Evolutionary conservation across 2,329 filamentous ascomycete species (phyloP).

Genomic region (Diaporthe aspalathi): DNA sequence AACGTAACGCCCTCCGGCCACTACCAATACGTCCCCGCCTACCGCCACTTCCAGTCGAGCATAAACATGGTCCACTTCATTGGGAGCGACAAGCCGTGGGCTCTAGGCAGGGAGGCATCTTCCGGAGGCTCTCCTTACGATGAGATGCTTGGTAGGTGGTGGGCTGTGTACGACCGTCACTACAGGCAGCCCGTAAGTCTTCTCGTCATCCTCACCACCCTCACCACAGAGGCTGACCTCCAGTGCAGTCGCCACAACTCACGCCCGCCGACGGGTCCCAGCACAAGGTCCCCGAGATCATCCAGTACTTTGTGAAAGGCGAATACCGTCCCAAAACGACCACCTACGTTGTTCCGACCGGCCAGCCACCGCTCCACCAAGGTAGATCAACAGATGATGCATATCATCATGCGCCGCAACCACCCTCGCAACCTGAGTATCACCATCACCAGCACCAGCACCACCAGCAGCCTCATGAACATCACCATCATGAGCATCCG

Average conservation of each 20-base stretch:
- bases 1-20: conserved; percentile 97
- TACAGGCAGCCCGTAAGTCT: conserved; percentile 68
- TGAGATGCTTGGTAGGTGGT: conserved; percentile 90
- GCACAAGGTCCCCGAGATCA: conserved; percentile 49
- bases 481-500: conserved; percentile 40
- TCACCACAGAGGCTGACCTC: conserved; percentile 12
- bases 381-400: conserved; percentile 40
- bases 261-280: conserved; percentile 22
- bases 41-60: conserved; percentile 88
- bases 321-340: conserved; percentile 57
- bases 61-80: conserved; percentile 97
- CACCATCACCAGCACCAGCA: conserved; percentile 40
- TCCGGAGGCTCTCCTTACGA: conserved; percentile 75
- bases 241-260: conserved; percentile 23
- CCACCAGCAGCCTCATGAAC: conserved; percentile 38
- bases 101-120: conserved; percentile 67
- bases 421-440: conserved; percentile 41
- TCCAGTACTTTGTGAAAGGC: conserved; percentile 66
- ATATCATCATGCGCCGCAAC: conserved; percentile 30
- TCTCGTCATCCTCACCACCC: background rate
- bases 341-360: conserved; percentile 47
- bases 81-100: conserved; percentile 91
- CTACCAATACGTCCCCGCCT: conserved; percentile 97
- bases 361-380: conserved; percentile 48
- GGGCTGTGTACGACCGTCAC: conserved; percentile 92